Conservation (phyloP, 139 green algal species). For the Axilococcus clingmanii region DNA sequence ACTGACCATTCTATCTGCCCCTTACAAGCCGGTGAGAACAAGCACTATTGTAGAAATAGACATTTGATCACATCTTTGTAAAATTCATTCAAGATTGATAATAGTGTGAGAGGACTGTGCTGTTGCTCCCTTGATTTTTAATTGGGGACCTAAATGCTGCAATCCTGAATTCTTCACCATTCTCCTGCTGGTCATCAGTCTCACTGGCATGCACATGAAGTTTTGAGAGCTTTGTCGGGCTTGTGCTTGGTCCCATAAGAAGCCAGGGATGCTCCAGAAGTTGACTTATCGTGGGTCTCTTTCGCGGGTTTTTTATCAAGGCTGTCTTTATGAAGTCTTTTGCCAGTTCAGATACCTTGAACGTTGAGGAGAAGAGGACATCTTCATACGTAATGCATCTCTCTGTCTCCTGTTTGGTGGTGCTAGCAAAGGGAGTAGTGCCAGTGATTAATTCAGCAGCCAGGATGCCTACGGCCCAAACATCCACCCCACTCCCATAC, state of each 20-base stretch:
- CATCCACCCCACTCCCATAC: constrained; percentile 59
- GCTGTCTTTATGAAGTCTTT: constrained; percentile 11
- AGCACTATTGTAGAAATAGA: too few relatives aligned
- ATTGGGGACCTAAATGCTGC: too few relatives aligned
- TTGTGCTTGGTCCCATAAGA: too few relatives aligned
- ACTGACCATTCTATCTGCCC: constrained; percentile 20
- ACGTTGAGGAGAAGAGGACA: constrained; percentile 7
- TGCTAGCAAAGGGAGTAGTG: constrained; percentile 16
- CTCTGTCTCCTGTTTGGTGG: constrained; percentile 16
- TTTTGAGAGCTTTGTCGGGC: too few relatives aligned
- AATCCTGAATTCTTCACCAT: too few relatives aligned
- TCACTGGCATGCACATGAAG: too few relatives aligned
- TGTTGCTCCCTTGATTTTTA: too few relatives aligned
- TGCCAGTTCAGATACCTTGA: constrained; percentile 7
- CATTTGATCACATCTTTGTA: too few relatives aligned
- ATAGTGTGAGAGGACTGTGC: too few relatives aligned
- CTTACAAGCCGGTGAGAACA: constrained; percentile 7
- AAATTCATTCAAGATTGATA: too few relatives aligned
- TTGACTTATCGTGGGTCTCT: constrained; percentile 52
- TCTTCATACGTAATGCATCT: constrained; percentile 19
- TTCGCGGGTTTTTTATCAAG: constrained; percentile 43
- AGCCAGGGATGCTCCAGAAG: constrained; percentile 72
- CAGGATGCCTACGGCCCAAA: constrained; percentile 83
- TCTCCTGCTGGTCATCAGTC: too few relatives aligned
- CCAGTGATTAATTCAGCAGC: constrained; percentile 24